A percentile compares a stretch with the other conserved stretches of the same genome.
Evolutionary conservation across 129 eudicot species (phyloP).

Genomic region (Flaveria bidentis): DNA sequence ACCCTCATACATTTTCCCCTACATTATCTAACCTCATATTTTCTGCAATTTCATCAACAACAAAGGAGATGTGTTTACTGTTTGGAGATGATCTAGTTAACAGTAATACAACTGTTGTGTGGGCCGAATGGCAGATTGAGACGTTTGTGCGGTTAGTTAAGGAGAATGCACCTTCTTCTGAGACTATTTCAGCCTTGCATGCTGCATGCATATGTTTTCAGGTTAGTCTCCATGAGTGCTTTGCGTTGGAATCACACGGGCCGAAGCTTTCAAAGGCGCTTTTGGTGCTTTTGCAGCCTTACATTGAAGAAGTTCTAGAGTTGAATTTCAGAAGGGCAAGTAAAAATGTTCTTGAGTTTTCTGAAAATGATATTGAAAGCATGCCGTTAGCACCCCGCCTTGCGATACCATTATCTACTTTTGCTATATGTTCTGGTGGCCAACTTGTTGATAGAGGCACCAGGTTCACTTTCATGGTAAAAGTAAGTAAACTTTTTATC

Average conservation of each 20-base stretch:
- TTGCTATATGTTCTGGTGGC: constrained; percentile 65
- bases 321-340: constrained; percentile 77
- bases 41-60: constrained; percentile 61
- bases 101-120: constrained; percentile 58
- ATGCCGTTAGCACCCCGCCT: constrained; percentile 41
- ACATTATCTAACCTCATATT: constrained; percentile 76
- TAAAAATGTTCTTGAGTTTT: constrained; percentile 60
- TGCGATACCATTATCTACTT: constrained; percentile 76
- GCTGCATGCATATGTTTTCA: constrained; percentile 81
- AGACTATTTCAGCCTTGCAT: constrained; percentile 70
- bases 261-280: constrained; percentile 72
- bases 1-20: constrained; percentile 79
- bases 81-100: constrained; percentile 80
- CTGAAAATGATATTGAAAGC: constrained; percentile 48
- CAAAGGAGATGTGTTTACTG: constrained; percentile 57
- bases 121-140: constrained; percentile 93
- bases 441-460: constrained; percentile 71
- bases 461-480: constrained; percentile 67
- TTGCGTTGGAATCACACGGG: constrained; percentile 70
- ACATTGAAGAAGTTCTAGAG: constrained; percentile 80
- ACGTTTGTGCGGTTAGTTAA: constrained; percentile 67
- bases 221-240: constrained; percentile 77
- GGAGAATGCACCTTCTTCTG: constrained; percentile 85
- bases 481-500: constrained; percentile 51
- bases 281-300: constrained; percentile 77